phyloP scores from a whole-genome alignment of 192 early-diverging fungal genomes.

The Coemansia sp. region DNA sequence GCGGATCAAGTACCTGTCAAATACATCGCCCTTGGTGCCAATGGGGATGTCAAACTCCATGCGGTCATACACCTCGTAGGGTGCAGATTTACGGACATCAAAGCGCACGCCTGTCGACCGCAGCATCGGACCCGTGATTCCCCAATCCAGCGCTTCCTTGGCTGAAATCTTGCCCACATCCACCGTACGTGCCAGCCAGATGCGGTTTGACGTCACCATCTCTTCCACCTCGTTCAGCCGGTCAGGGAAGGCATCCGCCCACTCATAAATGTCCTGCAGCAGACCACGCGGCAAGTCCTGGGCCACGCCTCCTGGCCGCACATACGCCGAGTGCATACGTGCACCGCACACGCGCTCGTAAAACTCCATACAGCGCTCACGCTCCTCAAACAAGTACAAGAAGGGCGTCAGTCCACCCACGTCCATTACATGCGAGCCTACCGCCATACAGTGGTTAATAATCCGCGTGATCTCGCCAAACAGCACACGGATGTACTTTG shows the following conservation, averaged over 20 bases:
- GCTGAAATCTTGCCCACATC: constrained; percentile 84
- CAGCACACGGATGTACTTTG: constrained; percentile 95
- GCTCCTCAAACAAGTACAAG: constrained; percentile 99
- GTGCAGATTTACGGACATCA: constrained; percentile 90
- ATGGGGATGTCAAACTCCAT: constrained; percentile 97
- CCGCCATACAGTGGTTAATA: constrained; percentile 97
- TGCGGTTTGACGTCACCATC: constrained; percentile 86
- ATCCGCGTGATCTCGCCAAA: constrained; percentile 98
- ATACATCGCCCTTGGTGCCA: constrained; percentile 92
- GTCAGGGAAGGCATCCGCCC: constrained; percentile 86
- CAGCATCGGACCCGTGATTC: constrained; percentile 93
- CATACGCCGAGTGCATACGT: constrained; percentile 96
- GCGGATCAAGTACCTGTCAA: constrained; percentile 94
- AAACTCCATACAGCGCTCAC: constrained; percentile 98
- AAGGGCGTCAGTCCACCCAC: constrained; percentile 98
- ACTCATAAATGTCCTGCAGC: constrained; percentile 92
- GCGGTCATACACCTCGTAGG: constrained; percentile 94
- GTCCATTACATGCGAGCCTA: constrained; percentile 95
- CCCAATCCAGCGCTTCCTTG: constrained; percentile 86
- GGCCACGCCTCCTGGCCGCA: constrained; percentile 93
- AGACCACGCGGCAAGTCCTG: constrained; percentile 91
- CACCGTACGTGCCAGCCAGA: constrained; percentile 89
- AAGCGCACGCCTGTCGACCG: constrained; percentile 90
- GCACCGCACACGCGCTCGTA: constrained; percentile 98
- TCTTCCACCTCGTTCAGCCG: constrained; percentile 96